Percentiles rank a stretch among this genome's conserved stretches.
Conservation (phyloP, 371 early-diverging fungal species). For the Mortierella sp. region DNA sequence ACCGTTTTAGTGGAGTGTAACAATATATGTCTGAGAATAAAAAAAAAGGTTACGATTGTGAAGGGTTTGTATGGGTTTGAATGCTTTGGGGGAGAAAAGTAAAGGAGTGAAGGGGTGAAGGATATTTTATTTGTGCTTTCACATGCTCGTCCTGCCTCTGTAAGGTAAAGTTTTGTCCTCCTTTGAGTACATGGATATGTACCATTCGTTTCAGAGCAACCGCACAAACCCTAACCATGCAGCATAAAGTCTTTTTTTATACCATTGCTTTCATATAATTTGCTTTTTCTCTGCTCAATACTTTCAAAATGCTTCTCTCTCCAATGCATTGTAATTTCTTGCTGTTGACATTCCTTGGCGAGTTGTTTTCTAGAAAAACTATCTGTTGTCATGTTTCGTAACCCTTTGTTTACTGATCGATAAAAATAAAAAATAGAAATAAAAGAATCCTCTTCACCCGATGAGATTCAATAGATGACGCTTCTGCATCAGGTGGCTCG, state of each 20-base stretch:
- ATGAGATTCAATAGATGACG: too few species aligned
- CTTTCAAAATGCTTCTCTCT: too few species aligned
- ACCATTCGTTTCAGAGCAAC: neutral
- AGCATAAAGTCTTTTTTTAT: too few species aligned
- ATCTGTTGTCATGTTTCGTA: too few species aligned
- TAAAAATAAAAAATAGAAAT: neutral
- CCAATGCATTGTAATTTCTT: too few species aligned
- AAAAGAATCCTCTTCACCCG: neutral
- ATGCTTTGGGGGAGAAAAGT: constrained; percentile 1
- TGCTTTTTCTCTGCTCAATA: too few species aligned
- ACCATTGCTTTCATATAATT: too few species aligned
- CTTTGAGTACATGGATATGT: neutral
- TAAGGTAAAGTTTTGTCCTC: neutral
- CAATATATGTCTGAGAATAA: constrained; percentile 1
- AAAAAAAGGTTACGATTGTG: neutral
- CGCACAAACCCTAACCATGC: neutral
- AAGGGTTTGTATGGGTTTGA: neutral
- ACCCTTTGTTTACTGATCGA: neutral
- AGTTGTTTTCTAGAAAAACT: too few species aligned
- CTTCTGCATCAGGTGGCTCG: too few species aligned
- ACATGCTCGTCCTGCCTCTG: constrained; percentile 10
- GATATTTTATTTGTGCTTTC: neutral
- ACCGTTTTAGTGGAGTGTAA: constrained; percentile 7
- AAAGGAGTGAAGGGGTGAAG: neutral
- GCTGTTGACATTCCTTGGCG: too few species aligned